These are phyloP conservation scores for Lactarius pseudohatsudake DNA, from an alignment of 768 basidiomycete genomes.

Conservation along the genomic window DNA sequence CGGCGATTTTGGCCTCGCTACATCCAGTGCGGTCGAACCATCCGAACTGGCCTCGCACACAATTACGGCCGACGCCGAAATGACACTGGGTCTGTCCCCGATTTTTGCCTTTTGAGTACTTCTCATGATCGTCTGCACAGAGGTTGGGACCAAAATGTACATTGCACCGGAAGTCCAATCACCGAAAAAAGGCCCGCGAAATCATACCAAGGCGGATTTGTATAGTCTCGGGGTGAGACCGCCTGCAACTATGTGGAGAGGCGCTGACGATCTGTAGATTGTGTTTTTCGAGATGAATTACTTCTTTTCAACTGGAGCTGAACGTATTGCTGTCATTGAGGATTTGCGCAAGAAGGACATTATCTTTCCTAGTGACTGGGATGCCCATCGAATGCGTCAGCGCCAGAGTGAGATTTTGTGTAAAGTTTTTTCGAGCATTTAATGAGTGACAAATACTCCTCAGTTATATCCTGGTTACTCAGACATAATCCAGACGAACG, in stretches of 20 bases:
- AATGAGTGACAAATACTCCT: neutral
- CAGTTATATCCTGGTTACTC: constrained; percentile 79
- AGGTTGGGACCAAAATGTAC: constrained; percentile 89
- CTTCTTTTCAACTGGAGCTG: constrained; percentile 74
- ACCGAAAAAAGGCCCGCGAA: constrained; percentile 55
- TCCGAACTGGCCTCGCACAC: constrained; percentile 56
- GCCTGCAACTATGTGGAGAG: neutral
- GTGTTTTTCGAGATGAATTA: constrained; percentile 99
- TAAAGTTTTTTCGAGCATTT: neutral
- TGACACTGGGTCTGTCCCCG: constrained; percentile 62
- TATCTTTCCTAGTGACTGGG: constrained; percentile 78
- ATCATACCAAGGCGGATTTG: constrained; percentile 90
- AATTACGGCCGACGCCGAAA: constrained; percentile 54
- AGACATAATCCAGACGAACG: constrained; percentile 78
- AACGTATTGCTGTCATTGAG: constrained; percentile 82
- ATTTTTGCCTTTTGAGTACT: neutral
- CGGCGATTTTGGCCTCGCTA: constrained; percentile 92
- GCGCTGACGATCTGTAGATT: constrained; percentile 49
- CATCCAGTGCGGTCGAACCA: constrained; percentile 78
- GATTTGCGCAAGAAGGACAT: constrained; percentile 71
- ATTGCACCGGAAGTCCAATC: constrained; percentile 90
- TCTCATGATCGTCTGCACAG: constrained; percentile 42
- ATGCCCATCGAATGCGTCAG: constrained; percentile 56
- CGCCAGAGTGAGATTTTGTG: constrained; percentile 57
- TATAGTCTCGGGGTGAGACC: constrained; percentile 83